phyloP scores from a whole-genome alignment of 768 basidiomycete genomes.

The Suillus brevipes region DNA sequence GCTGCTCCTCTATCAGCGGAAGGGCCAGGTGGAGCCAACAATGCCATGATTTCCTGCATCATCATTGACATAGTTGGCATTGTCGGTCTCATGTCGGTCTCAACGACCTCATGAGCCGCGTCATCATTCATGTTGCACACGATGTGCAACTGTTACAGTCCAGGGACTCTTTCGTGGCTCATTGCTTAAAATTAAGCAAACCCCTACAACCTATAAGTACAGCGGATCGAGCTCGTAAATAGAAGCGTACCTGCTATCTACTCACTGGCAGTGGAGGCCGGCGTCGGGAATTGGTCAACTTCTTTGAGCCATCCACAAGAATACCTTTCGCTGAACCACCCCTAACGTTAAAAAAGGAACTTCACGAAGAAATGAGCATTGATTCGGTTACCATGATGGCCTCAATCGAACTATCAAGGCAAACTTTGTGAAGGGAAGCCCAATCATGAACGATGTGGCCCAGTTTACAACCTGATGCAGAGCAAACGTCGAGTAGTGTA shows the following conservation, averaged over 20 bases:
- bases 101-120: neutral
- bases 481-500: neutral
- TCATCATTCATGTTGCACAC: neutral
- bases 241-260: neutral
- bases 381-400: neutral
- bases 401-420: neutral
- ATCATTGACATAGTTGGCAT: no score
- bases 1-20: no score
- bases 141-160: neutral
- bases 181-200: neutral
- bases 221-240: neutral
- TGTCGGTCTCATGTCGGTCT: no score
- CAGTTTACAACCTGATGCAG: neutral
- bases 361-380: neutral
- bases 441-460: neutral
- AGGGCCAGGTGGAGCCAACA: neutral
- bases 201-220: neutral
- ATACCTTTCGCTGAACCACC: neutral
- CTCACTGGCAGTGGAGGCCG: neutral
- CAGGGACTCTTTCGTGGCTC: neutral
- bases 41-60: neutral
- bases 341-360: neutral
- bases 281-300: neutral
- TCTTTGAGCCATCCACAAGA: neutral
- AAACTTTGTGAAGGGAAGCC: neutral